Evolutionary conservation across 1,284 basidiomycete species (phyloP).

Genomic region (Ceratobasidium theobromae): DNA sequence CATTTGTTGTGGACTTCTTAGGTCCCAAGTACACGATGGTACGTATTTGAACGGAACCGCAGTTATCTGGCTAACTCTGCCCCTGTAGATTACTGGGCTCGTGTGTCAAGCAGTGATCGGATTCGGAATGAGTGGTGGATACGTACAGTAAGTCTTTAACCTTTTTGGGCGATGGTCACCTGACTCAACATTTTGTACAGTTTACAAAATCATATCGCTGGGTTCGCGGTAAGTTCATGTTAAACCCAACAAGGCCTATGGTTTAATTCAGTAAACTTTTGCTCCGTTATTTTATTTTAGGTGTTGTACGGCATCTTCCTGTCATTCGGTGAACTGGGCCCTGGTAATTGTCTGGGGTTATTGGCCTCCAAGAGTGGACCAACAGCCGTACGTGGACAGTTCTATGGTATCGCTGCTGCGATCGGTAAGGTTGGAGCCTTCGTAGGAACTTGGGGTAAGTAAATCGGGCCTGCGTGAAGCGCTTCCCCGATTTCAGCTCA

Average conservation of each 20-base stretch:
- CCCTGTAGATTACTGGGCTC: conserved; percentile 63
- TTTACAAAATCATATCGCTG: conserved; percentile 65
- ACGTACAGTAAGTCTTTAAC: conserved; percentile 49
- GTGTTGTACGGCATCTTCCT: conserved; percentile 91
- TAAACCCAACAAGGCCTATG: not conserved
- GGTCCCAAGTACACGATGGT: conserved; percentile 80
- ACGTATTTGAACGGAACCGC: conserved; percentile 22
- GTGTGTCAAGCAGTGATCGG: conserved; percentile 70
- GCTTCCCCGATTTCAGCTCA: not conserved
- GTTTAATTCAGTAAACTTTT: not conserved
- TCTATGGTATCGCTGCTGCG: conserved; percentile 84
- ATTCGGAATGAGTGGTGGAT: conserved; percentile 84
- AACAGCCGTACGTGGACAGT: conserved; percentile 82
- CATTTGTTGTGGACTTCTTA: conserved; percentile 72
- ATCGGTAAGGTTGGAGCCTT: conserved; percentile 90
- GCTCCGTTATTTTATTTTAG: conserved; percentile 39
- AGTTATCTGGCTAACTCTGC: not conserved
- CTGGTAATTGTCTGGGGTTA: conserved; percentile 78
- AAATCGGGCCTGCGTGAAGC: not conserved
- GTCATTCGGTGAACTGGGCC: conserved; percentile 75
- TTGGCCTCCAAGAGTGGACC: conserved; percentile 81
- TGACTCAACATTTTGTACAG: conserved; percentile 39
- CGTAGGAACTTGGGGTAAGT: conserved; percentile 72
- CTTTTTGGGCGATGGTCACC: not conserved
- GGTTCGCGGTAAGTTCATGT: conserved; percentile 63